Evolutionary conservation across 2,329 filamentous ascomycete genomes (phyloP).

Genomic region (Talaromyces rugulosus): DNA sequence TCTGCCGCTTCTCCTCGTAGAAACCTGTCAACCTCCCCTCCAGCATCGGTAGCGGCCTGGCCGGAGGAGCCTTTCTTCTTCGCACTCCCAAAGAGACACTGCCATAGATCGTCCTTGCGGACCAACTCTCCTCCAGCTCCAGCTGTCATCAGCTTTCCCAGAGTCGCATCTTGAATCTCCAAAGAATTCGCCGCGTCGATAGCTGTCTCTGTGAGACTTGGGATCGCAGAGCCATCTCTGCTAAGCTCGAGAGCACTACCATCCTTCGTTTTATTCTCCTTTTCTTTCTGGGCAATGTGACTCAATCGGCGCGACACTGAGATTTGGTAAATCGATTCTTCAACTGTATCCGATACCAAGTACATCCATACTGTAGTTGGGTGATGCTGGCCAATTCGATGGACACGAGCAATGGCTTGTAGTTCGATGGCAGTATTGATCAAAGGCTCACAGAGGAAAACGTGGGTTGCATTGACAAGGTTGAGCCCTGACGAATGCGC

Average conservation of each 20-base stretch:
- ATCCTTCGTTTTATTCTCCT: slow-evolving; percentile 31
- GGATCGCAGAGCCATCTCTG: slow-evolving; percentile 12
- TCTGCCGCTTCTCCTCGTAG: slow-evolving; percentile 55
- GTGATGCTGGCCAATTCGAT: slow-evolving; percentile 85
- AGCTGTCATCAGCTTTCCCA: slow-evolving; percentile 63
- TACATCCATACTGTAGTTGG: slow-evolving; percentile 95
- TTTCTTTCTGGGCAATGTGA: slow-evolving; percentile 60
- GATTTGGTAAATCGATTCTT: slow-evolving; percentile 85
- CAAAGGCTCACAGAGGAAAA: slow-evolving; percentile 90
- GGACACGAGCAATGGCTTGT: slow-evolving; percentile 90
- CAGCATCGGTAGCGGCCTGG: slow-evolving; percentile 21
- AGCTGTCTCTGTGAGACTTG: slow-evolving; percentile 52
- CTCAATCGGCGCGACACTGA: slow-evolving; percentile 73
- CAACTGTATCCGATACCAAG: slow-evolving; percentile 82
- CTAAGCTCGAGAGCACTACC: slow-evolving; percentile 16
- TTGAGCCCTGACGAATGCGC: slow-evolving; percentile 86
- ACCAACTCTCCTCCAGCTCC: slow-evolving; percentile 76
- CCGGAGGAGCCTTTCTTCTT: slow-evolving; percentile 24
- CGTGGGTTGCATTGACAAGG: slow-evolving; percentile 86
- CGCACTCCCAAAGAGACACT: slow-evolving; percentile 71
- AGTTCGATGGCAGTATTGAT: slow-evolving; percentile 91
- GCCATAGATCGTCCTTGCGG: slow-evolving; percentile 75
- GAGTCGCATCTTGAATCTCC: slow-evolving; percentile 69
- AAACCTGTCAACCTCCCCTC: slow-evolving; percentile 46
- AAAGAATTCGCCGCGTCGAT: slow-evolving; percentile 81